Evolutionary conservation across 441 rosid genomes (phyloP), one percentile per base, ranked within the genome.

Genomic region (Croton setiger): DNA sequence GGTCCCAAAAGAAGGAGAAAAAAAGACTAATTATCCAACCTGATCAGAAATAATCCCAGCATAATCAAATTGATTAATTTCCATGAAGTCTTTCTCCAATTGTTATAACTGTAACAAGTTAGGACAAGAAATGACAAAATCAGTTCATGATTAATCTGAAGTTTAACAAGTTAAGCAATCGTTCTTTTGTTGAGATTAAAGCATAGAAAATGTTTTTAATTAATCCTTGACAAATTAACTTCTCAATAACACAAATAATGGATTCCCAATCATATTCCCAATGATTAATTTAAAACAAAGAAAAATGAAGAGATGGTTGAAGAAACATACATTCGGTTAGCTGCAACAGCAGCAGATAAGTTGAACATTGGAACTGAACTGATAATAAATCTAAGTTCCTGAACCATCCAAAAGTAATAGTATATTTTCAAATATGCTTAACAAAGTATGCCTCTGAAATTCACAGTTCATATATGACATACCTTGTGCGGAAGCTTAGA

Each of bases 401-500:
- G 87, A 84, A 76, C 68, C 67, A 71, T 58, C 66, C 17, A 68
- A 63, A 62, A 14, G 43, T 13, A 60, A 69, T 48, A 36, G 68
- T 44, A 60, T 17, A 43, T 49, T 41, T 49, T 51, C 10, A 70
- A 70, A 60, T 12, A 58, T 62, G 49, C 67, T 64, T 57, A 58
- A 73, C 60, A 66, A 70, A 66, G 62, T 35, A 63, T 62, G 80
- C 69, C 15, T 77, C 71, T 18, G 48, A 68, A 72, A 49, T 67
- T 43, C 27, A 70, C 49, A 55, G 64, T 73, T 66, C 60, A 64
- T 66, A 31, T 9, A 31, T 9, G 51, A 60, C 71, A 62, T 77
- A 95, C 99, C 93, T 95, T 95, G 86, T 95, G 98, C 4, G 96
- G 96, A 77, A 95, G 97, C 85, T 90, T 95, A 39, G 98, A 95